These are phyloP conservation scores for Cicer chorassanicum DNA, from an alignment of 306 rosid species.

Conservation along the genomic window DNA sequence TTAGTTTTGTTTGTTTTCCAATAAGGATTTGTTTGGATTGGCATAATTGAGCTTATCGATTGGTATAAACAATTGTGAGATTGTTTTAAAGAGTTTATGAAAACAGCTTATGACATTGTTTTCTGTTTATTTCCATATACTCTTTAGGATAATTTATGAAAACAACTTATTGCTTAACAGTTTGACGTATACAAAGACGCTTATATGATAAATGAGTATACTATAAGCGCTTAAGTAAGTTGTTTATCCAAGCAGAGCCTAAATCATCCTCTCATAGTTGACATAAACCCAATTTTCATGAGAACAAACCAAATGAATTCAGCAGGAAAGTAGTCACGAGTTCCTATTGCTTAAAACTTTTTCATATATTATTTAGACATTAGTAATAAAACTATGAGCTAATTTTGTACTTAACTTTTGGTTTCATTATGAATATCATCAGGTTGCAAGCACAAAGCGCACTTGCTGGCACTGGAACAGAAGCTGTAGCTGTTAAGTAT, in stretches of 20 bases:
- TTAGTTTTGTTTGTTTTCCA: not conserved
- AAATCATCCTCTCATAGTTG: not conserved
- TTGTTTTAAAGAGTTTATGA: no score
- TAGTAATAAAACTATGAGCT: not conserved
- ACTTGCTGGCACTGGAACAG: constrained; percentile 62
- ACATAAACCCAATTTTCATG: constrained; percentile 14
- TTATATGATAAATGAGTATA: no score
- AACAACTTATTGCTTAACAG: no score
- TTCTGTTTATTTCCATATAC: no score
- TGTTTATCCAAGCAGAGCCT: no score
- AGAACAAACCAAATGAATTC: constrained; percentile 18
- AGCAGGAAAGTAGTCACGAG: not conserved
- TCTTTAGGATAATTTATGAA: no score
- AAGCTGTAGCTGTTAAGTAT: constrained; percentile 67
- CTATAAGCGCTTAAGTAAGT: no score
- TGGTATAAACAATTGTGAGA: no score
- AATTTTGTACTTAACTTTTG: not conserved
- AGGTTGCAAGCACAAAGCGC: constrained; percentile 98
- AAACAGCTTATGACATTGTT: no score
- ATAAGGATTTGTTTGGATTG: no score
- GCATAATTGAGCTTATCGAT: no score
- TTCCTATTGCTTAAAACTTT: constrained; percentile 1
- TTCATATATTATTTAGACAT: not conserved
- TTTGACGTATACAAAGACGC: no score
- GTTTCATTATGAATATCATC: constrained; percentile 40